Conservation (phyloP, 2,329 filamentous ascomycete genomes). For the Exutisphaerella laricina region DNA sequence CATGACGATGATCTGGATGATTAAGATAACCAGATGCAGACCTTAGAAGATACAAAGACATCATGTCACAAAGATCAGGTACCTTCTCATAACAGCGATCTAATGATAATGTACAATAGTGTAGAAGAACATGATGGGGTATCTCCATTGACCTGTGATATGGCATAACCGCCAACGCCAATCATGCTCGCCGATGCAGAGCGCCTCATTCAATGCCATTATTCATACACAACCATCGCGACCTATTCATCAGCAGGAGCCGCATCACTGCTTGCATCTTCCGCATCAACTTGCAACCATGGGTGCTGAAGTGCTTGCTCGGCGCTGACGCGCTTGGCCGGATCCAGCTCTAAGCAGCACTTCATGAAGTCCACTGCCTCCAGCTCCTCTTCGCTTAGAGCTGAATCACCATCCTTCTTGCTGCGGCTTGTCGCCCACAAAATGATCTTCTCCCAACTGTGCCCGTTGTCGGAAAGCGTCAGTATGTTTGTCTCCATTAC, state of each 20-base stretch:
- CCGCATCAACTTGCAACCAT: slow-evolving; percentile 14
- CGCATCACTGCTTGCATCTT: slow-evolving; percentile 13
- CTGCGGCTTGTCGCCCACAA: slow-evolving; percentile 83
- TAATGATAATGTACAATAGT: slow-evolving; percentile 7
- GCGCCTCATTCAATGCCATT: slow-evolving; percentile 1
- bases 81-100: no score
- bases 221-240: background rate
- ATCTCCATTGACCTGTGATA: slow-evolving; percentile 11
- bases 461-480: slow-evolving; percentile 78
- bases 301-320: slow-evolving; percentile 67
- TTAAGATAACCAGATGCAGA: no score
- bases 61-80: no score
- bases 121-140: slow-evolving; percentile 14
- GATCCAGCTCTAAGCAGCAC: slow-evolving; percentile 70
- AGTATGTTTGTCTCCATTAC: slow-evolving; percentile 91
- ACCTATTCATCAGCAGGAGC: slow-evolving; percentile 6
- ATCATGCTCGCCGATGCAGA: slow-evolving; percentile 6
- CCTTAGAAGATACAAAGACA: no score
- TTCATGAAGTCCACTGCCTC: slow-evolving; percentile 67
- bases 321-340: slow-evolving; percentile 66
- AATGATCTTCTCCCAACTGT: slow-evolving; percentile 86
- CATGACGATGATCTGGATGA: no score
- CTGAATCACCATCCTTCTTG: slow-evolving; percentile 47
- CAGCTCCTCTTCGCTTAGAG: slow-evolving; percentile 62
- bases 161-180: slow-evolving; percentile 3